Evolutionary conservation across 106 monocot species (phyloP), one percentile per base, ranked within the genome.

Genomic region (Dactylorhiza incarnata): DNA sequence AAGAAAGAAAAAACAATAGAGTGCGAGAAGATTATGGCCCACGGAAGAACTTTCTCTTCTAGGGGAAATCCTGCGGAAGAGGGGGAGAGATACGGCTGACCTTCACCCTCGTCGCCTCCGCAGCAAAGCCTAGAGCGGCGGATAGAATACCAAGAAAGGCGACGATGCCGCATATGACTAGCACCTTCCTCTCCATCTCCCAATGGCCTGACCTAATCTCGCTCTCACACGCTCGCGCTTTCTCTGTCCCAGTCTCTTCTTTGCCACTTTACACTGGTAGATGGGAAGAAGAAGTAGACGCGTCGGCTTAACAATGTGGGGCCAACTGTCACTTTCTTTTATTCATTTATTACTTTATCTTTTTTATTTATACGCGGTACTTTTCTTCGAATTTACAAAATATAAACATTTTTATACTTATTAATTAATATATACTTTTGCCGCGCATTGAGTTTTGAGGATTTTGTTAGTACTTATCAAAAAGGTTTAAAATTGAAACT

Each of bases 91-190:
- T 26, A 12, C 13, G 67, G 43, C 73, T 55, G 14, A 94, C 93
- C 90, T 94, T 90, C 69, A 87, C 78, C 80, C 82, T 87, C 9
- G 86, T 87, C 43, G 81, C 91, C 79, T 94, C 94, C 0, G 91
- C 94, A 59, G 83, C 88, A 52, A 94, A 94, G 43, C 81, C 94
- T 29, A 91, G 78, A 52, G 76, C 81, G 22, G 94, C 91, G 48
- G 94, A 86, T 62, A 91, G 77, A 73, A 91, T 45, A 45, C 94
- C 94, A 25, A 94, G 83, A 54, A 91, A 80, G 8, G 88, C 91
- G 72, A 89, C 94, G 3, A 70, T 78, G 13, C 4, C 73, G 61
- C 88, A 85, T 54, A 89, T 83, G 62, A 80, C 73, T 71, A 85
- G 49, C 52, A 83, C 85, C 74, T 80, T 89, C 83, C 73, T 83